Percentiles rank a stretch among this genome's conserved stretches.
phyloP scores from a whole-genome alignment of 139 green algal species.

The Dunaliella sp. region DNA sequence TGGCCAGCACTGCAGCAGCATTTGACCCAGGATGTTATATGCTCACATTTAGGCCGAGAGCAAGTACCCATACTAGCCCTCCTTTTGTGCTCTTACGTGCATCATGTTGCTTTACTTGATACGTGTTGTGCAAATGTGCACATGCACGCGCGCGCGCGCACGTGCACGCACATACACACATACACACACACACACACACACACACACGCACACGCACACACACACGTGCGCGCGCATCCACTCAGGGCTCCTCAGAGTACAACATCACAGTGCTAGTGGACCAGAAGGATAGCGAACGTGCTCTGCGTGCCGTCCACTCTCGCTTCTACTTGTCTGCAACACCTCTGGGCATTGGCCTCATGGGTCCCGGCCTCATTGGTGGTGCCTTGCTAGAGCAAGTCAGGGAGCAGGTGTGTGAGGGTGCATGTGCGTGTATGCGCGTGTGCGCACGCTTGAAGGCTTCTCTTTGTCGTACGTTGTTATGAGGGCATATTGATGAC shows the following conservation, averaged over 20 bases:
- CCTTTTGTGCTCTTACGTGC: no score
- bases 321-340: conserved; percentile 93
- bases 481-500: no score
- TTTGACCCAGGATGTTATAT: no score
- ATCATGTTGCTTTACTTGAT: no score
- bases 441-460: neutral
- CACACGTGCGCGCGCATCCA: conserved; percentile 10
- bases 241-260: conserved; percentile 96
- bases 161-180: no score
- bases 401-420: conserved; percentile 56
- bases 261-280: conserved; percentile 98
- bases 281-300: conserved; percentile 60
- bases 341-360: conserved; percentile 83
- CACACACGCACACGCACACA: neutral
- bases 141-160: no score
- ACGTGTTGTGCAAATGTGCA: no score
- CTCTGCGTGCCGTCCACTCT: conserved; percentile 85
- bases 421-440: conserved; percentile 2
- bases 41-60: no score
- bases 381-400: conserved; percentile 88
- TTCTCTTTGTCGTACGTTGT: no score
- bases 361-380: conserved; percentile 92
- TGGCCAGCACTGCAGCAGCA: no score
- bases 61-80: no score
- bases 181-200: no score